Percentiles rank a stretch among this genome's conserved stretches.
Evolutionary conservation across 306 rosid genomes (phyloP).

Genomic region (Castanea crenata): DNA sequence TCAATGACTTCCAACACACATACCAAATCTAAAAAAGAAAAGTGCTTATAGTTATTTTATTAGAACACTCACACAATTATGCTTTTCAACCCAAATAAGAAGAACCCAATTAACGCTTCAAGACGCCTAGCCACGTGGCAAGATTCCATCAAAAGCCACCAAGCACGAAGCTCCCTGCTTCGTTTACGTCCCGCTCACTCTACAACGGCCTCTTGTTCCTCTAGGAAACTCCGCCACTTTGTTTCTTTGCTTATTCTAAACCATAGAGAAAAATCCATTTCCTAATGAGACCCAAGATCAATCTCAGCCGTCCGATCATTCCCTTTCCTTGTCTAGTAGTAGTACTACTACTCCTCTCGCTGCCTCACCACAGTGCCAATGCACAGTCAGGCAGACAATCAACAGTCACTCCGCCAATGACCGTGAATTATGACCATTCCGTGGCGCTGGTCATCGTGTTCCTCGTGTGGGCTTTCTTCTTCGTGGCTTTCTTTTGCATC

Average conservation of each 20-base stretch:
- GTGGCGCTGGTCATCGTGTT: slow-evolving; percentile 34
- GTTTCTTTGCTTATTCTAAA: not conserved
- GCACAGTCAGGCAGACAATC: slow-evolving; percentile 43
- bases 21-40: no score
- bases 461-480: slow-evolving; percentile 22
- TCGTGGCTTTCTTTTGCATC: slow-evolving; percentile 35
- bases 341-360: not conserved
- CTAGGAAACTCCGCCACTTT: not conserved
- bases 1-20: no score
- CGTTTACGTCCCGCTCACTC: no score
- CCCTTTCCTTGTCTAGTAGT: not conserved
- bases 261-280: no score
- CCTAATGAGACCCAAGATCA: not conserved
- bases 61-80: no score
- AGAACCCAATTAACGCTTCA: no score
- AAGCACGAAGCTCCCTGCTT: no score
- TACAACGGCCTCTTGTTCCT: no score
- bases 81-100: no score
- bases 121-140: no score
- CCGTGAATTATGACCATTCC: slow-evolving; percentile 42
- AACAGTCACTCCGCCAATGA: slow-evolving; percentile 16
- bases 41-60: no score
- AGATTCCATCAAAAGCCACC: no score
- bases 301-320: not conserved
- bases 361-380: not conserved